Percentiles rank a stretch among this genome's conserved stretches.
phyloP scores from a whole-genome alignment of 257 asterid species.

The Solanum megistacrolobum region DNA sequence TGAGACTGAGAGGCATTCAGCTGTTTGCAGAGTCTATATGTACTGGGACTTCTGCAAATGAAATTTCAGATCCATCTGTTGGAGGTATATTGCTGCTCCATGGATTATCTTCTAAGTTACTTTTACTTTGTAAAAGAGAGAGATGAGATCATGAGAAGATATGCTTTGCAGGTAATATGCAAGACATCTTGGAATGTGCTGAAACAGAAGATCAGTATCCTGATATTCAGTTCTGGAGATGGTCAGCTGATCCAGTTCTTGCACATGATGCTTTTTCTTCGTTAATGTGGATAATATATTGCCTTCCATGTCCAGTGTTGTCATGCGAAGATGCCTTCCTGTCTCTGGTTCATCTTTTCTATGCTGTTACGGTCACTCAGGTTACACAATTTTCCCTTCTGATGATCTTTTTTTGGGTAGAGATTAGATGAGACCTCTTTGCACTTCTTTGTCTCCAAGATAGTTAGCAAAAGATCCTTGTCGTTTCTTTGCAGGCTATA shows the following conservation, averaged over 20 bases:
- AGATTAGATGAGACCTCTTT: neutral
- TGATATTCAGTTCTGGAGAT: constrained; percentile 76
- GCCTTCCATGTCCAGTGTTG: constrained; percentile 79
- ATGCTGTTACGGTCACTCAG: constrained; percentile 26
- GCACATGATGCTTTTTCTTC: constrained; percentile 83
- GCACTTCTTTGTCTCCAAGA: neutral
- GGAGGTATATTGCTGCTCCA: neutral
- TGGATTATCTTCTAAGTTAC: neutral
- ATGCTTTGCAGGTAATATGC: constrained; percentile 56
- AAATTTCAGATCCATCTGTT: constrained; percentile 2
- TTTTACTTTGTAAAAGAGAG: neutral
- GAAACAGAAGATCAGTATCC: constrained; percentile 44
- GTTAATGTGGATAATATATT: constrained; percentile 86
- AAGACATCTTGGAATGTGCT: constrained; percentile 46
- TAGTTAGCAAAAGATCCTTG: neutral
- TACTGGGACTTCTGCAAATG: constrained; percentile 22
- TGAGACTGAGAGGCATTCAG: constrained; percentile 67
- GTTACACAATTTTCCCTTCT: constrained; percentile 5
- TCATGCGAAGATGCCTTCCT: constrained; percentile 65
- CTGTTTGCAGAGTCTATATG: constrained; percentile 65
- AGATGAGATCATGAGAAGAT: neutral
- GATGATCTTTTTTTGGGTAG: neutral
- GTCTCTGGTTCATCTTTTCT: constrained; percentile 76
- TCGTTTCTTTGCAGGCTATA: constrained; percentile 49
- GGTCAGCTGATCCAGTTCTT: constrained; percentile 68